Evolutionary conservation across 352 stramenopile genomes (phyloP), one percentile per base, ranked within the genome.

Genomic region (Globisporangium carolinianum): DNA sequence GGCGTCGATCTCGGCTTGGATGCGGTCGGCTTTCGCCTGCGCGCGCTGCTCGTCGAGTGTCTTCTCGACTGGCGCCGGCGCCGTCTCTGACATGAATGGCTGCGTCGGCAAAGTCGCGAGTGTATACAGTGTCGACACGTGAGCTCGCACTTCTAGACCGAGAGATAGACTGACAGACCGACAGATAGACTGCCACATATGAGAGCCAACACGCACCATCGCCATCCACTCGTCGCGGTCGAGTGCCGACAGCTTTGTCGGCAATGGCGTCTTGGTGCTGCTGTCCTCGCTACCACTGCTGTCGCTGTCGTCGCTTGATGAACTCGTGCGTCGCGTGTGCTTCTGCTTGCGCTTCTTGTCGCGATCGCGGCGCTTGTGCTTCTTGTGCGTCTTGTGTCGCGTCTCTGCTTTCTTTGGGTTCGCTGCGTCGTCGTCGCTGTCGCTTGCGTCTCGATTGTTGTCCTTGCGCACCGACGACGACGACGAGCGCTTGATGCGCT

Each of bases 141-240:
- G 24, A 24, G 24, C 24, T 24, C 24, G 24, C 24, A 24, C 24
- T 24, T 24, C 24, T 24, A 24, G 11, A 7, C 14, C 7, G 4
- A 50, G 3, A 52, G 8, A 58, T 1, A 50, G 9, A 51, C 6
- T 32, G 17, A 47, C 14, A 47, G 12, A 55, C 38, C 60, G 10
- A 52, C 53, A 24, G 6, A 24, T 24, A 24, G 24, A 24, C 24
- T 24, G 24, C 24, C 24, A 24, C 24, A 24, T 24, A 24, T 24
- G 24, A 24, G 24, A 24, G 24, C 24, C 24, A 24, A 24, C 24
- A 51, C 60, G 24, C 43, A 83, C 70, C 84, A 91, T 92, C 0
- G 63, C 57, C 84, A 92, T 94, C 84, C 84, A 94, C 35, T 91
- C 84, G 41, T 94, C 80, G 37, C 80, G 79, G 35, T 63, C 51